A percentile compares a stretch with the other conserved stretches of the same genome.
Evolutionary conservation across 2,329 filamentous ascomycete genomes (phyloP).

Genomic region (Coniochaeta sp.): DNA sequence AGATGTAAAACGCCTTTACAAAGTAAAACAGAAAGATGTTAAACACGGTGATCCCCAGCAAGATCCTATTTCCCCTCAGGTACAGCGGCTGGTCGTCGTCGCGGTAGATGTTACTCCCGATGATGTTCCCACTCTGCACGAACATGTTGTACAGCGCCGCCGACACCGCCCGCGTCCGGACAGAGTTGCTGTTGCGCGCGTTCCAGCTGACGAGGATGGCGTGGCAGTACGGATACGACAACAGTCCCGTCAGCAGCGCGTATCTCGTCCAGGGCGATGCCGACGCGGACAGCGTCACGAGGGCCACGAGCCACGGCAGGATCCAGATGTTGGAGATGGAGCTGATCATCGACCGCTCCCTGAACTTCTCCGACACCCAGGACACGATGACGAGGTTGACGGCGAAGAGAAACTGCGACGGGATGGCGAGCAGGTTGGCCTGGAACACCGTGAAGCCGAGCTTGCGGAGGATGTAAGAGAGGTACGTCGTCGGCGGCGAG

Average conservation of each 20-base stretch:
- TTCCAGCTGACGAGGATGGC: slow-evolving; percentile 48
- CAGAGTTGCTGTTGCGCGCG: slow-evolving; percentile 49
- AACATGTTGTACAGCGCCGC: slow-evolving; percentile 47
- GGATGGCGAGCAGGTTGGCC: slow-evolving; percentile 37
- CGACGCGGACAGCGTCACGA: slow-evolving; percentile 21
- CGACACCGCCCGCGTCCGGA: slow-evolving; percentile 49
- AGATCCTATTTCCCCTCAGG: slow-evolving; percentile 9
- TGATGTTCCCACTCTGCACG: slow-evolving; percentile 21
- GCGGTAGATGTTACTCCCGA: slow-evolving; percentile 27
- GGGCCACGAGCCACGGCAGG: slow-evolving; percentile 30
- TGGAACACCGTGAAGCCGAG: slow-evolving; percentile 38
- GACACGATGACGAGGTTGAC: slow-evolving; percentile 39
- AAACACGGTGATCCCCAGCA: slow-evolving; percentile 28
- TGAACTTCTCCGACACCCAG: slow-evolving; percentile 32
- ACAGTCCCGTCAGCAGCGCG: neutral
- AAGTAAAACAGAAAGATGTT: slow-evolving; percentile 41
- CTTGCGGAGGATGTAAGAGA: slow-evolving; percentile 34
- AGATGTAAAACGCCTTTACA: slow-evolving; percentile 45
- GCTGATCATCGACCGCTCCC: slow-evolving; percentile 30
- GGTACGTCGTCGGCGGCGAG: slow-evolving; percentile 33
- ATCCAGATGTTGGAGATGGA: slow-evolving; percentile 34
- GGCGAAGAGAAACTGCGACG: slow-evolving; percentile 20
- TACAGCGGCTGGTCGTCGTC: slow-evolving; percentile 10
- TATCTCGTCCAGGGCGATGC: slow-evolving; percentile 9
- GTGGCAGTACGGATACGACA: slow-evolving; percentile 22